Evolutionary conservation across 1,284 basidiomycete genomes (phyloP), one percentile per base, ranked within the genome.

Genomic region (Chiua sp.): DNA sequence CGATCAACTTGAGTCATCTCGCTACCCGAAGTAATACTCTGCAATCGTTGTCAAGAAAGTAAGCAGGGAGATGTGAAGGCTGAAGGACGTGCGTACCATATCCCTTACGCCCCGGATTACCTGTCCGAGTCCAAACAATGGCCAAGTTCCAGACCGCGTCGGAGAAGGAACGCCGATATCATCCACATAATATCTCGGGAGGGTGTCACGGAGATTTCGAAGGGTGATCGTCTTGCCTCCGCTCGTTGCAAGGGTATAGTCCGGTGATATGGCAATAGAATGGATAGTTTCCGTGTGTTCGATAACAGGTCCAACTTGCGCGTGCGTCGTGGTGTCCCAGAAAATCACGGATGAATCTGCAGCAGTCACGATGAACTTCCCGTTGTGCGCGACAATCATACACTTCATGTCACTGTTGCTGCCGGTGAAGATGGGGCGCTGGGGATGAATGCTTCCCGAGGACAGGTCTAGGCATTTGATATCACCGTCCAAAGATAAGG

Each of bases 321-420:
- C 23, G 11, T 60, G 50, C 15, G 64, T 64, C 11, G 23, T 46
- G 39, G 28, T 51, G 46, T 64, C 65, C 65, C 63, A 66, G 35
- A 66, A 66, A 8, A 59, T 56, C 35, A 66, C 13, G 0, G 53
- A 47, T 20, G 53, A 50, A 30, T 46, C 33, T 22, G 50, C 56
- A 3, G 47, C 22, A 7, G 60, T 61, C n/a, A 42, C 46, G 16
- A 63, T 49, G 20, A 65, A 63, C 32, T 30, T 59, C 11, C 49
- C 63, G 26, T 63, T 65, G 11, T 15, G 3, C 26, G 62, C 59
- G 3, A 63, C 16, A 18, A 26, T 3, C 30, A 63, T 65, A 7
- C 53, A 46, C 32, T 10, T 61, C 23, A 32, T 30, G 22, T 53
- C 46, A 7, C 26, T 47, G 32, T 18, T 33, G 35, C 32, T 39